Base-by-base conservation (phyloP, 139 green algal genomes). In the Tetradesmus obliquus region DNA sequence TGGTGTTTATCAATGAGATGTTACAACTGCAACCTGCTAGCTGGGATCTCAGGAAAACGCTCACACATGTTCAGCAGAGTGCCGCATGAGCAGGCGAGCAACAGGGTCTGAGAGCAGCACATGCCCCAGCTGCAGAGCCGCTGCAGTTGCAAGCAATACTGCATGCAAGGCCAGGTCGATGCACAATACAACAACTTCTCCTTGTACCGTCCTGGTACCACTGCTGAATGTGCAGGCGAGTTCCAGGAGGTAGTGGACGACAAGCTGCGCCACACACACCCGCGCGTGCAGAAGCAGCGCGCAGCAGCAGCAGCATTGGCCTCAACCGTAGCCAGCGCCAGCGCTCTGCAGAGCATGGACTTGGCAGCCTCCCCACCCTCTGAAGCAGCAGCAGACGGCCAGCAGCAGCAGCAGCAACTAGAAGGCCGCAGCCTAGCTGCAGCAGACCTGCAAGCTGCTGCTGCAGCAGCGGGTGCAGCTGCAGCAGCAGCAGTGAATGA, bases 191-290 rank as follows among this genome's bases (percentile, higher is more conserved):
- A 45, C 32, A 45, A 45, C 32, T 45, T 45, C 32, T 45, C 32
- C 32, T 45, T 45, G 32, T 45, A 45, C 32, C 32, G 32, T 45
- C 32, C 32, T 45, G 32, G 32, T 45, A 45, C 32, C 32, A 45
- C 32, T 45, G 32, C 32, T 45, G 32, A 45, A 45, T 45, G 32
- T 32, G 4, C 74, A 82, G 85, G 89, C 51, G 80, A 94, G 74
- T 92, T 92, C 71, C 83, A 89, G 32, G 90, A 92, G 83, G 90
- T 90, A 6, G 82, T 89, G 19, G 80, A 83, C 17, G 80, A 45
- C 3, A 88, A 88, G 88, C 80, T 88, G 60, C 58, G 81, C 4
- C 80, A 88, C 51, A 72, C 45, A 8, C 60, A 88, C 15, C 62
- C 80, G 6, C 45, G 80, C 5, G 51, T 92, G 0, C 45, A 79